These are phyloP conservation scores for Neopestalotiopsis sp. DNA, from an alignment of 2,329 filamentous ascomycete species.

Conservation along the genomic window DNA sequence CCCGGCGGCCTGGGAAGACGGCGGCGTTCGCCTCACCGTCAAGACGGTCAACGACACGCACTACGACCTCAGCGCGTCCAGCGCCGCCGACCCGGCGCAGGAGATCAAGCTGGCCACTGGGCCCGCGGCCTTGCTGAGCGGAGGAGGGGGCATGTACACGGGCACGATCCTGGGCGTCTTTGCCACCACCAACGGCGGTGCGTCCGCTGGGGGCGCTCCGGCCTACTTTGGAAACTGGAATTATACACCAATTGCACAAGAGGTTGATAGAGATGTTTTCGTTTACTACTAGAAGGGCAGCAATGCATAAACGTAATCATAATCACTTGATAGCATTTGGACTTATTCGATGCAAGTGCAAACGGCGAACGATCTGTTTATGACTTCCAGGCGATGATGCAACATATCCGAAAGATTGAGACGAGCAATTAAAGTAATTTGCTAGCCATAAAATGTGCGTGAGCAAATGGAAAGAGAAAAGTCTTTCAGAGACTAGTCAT, in stretches of 20 bases:
- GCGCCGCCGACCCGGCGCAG: not conserved
- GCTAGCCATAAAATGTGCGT: too few species aligned
- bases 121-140: constrained; percentile 9
- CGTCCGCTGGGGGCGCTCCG: constrained; percentile 39
- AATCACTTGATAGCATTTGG: too few species aligned
- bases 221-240: constrained; percentile 55
- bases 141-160: constrained; percentile 24
- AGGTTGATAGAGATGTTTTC: not conserved
- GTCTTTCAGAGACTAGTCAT: too few species aligned
- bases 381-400: too few species aligned
- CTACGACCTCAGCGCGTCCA: not conserved
- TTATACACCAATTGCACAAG: constrained; percentile 38
- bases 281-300: not conserved
- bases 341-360: too few species aligned
- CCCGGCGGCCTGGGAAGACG: not conserved
- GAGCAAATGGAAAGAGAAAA: too few species aligned
- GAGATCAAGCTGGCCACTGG: not conserved
- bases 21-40: not conserved
- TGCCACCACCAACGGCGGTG: constrained; percentile 55
- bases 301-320: not conserved
- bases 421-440: too few species aligned
- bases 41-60: not conserved
- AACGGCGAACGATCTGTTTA: too few species aligned
- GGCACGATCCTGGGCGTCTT: constrained; percentile 57
- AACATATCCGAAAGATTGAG: too few species aligned